Conservation (phyloP, 352 stramenopile genomes). For the Phytopythium montanum region DNA sequence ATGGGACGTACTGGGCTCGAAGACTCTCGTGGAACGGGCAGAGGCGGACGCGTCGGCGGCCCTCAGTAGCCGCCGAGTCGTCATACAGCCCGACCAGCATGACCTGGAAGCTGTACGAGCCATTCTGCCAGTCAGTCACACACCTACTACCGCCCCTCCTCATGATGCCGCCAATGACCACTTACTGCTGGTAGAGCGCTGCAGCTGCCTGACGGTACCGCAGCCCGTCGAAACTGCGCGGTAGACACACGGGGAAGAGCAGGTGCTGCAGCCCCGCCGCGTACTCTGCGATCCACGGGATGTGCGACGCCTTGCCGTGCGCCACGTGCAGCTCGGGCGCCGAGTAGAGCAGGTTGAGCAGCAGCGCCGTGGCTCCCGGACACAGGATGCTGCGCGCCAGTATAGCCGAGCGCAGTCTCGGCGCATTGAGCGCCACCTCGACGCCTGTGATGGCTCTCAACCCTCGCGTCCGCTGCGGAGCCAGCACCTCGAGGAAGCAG, state of each 20-base stretch:
- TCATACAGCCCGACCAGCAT: conserved; percentile 48
- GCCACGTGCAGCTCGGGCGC: conserved; percentile 30
- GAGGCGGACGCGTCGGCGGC: conserved; percentile 25
- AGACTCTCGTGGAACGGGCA: conserved; percentile 37
- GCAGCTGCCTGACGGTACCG: conserved; percentile 29
- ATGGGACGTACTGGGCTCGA: conserved; percentile 30
- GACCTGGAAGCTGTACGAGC: conserved; percentile 28
- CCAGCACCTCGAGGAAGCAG: conserved; percentile 55
- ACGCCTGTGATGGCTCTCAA: conserved; percentile 49
- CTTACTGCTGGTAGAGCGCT: conserved; percentile 43
- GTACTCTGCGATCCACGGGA: conserved; percentile 59
- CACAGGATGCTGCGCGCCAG: conserved; percentile 47
- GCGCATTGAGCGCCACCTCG: conserved; percentile 46
- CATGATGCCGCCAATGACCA: background rate
- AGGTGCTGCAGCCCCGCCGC: conserved; percentile 46
- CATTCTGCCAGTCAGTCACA: background rate
- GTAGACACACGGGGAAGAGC: conserved; percentile 45
- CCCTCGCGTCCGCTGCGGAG: conserved; percentile 32
- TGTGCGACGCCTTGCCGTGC: conserved; percentile 28
- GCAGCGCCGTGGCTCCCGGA: conserved; percentile 39
- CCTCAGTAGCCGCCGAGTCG: conserved; percentile 16
- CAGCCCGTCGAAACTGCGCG: conserved; percentile 34
- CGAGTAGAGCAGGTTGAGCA: conserved; percentile 63
- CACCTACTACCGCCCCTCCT: background rate
- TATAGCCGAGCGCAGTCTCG: conserved; percentile 40